A percentile compares a stretch with the other conserved stretches of the same genome.
Conservation (phyloP, 345 rosid species). For the Eucalyptus brandiana region DNA sequence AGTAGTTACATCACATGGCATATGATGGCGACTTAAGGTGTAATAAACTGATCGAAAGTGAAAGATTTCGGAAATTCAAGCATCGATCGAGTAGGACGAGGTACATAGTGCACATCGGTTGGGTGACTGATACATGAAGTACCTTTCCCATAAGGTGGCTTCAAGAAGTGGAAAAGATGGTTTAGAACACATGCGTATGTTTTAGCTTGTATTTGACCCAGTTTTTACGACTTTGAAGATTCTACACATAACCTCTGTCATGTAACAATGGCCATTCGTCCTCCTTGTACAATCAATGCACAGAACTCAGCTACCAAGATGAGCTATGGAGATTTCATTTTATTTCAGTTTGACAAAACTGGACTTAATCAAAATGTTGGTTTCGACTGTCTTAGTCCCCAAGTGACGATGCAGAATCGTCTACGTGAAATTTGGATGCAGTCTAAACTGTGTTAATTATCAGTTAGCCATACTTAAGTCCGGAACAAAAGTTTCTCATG, state of each 20-base stretch:
- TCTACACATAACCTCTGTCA: neutral
- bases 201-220: no score
- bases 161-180: no score
- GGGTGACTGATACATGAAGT: no score
- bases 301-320: neutral
- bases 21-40: no score
- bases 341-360: neutral
- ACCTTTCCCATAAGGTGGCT: no score
- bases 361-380: neutral
- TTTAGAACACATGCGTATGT: no score
- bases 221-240: no score
- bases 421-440: neutral
- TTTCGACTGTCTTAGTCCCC: neutral
- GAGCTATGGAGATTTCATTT: neutral
- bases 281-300: neutral
- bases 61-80: no score
- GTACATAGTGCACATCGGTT: no score
- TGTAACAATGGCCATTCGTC: neutral
- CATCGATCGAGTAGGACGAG: no score
- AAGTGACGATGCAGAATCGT: neutral
- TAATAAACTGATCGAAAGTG: no score
- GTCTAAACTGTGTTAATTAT: neutral
- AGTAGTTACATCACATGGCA: no score
- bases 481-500: neutral
- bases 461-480: neutral